Evolutionary conservation across 768 basidiomycete species (phyloP).

Genomic region (Cyclocybe cylindracea): DNA sequence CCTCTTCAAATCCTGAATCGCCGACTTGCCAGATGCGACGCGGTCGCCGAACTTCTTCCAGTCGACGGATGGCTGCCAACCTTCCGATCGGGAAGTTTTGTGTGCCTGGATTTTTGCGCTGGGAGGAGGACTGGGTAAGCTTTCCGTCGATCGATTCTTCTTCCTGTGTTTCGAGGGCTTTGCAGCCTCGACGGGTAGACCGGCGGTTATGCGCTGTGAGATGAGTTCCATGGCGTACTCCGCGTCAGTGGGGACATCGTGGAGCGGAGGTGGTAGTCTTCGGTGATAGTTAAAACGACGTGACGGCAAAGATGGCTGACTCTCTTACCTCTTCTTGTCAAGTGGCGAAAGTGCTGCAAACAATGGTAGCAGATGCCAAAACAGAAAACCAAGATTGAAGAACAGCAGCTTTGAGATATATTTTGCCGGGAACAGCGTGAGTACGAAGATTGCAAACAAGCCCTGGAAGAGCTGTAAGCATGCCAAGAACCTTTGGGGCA

Average conservation of each 20-base stretch:
- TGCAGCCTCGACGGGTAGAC: constrained; percentile 46
- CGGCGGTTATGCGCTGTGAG: constrained; percentile 55
- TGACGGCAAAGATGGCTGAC: neutral
- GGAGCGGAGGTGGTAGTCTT: constrained; percentile 49
- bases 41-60: constrained; percentile 62
- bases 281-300: neutral
- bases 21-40: constrained; percentile 45
- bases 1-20: constrained; percentile 41
- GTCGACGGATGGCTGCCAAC: constrained; percentile 26
- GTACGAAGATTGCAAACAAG: constrained; percentile 36
- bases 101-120: neutral
- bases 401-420: constrained; percentile 50
- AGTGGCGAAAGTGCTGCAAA: constrained; percentile 48
- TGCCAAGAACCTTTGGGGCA: neutral
- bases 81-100: neutral
- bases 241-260: constrained; percentile 63
- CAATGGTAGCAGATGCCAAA: constrained; percentile 66
- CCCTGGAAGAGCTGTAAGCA: constrained; percentile 30
- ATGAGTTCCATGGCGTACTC: constrained; percentile 75
- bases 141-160: constrained; percentile 10
- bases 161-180: constrained; percentile 14
- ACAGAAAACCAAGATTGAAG: constrained; percentile 49
- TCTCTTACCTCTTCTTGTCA: constrained; percentile 46
- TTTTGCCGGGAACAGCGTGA: constrained; percentile 48
- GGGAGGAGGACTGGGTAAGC: constrained; percentile 2